Conservation (phyloP, 2,329 filamentous ascomycete genomes). For the Helicocarpus griseus region DNA sequence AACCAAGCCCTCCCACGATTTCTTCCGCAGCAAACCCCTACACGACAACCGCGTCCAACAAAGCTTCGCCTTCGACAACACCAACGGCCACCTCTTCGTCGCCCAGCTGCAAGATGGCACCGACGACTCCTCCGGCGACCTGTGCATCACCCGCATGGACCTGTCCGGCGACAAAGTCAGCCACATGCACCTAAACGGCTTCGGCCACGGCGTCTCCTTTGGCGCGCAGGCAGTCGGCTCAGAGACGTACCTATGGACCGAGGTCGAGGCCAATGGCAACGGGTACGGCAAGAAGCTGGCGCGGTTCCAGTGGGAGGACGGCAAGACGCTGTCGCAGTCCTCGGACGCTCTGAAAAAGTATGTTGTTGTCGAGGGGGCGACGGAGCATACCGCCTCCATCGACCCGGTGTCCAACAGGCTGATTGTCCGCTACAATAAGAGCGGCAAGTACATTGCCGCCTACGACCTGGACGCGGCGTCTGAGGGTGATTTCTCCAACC, state of each 20-base stretch:
- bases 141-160: slow-evolving; percentile 17
- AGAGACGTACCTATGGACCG: slow-evolving; percentile 16
- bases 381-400: slow-evolving; percentile 14
- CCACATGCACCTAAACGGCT: slow-evolving; percentile 15
- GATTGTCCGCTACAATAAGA: slow-evolving; percentile 13
- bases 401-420: slow-evolving; percentile 13
- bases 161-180: slow-evolving; percentile 15
- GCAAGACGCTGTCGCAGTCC: slow-evolving; percentile 8
- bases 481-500: slow-evolving; percentile 12
- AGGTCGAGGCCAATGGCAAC: slow-evolving; percentile 14
- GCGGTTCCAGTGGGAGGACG: slow-evolving; percentile 15
- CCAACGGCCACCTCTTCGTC: slow-evolving; percentile 16
- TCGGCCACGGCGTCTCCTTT: slow-evolving; percentile 16
- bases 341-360: slow-evolving; percentile 5
- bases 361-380: slow-evolving; percentile 9
- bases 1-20: slow-evolving; percentile 11
- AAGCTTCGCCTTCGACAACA: slow-evolving; percentile 18
- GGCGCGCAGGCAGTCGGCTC: slow-evolving; percentile 11
- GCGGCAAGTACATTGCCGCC: slow-evolving; percentile 13
- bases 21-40: slow-evolving; percentile 12
- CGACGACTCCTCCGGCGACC: slow-evolving; percentile 10
- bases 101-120: slow-evolving; percentile 13
- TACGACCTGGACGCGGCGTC: slow-evolving; percentile 12
- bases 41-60: slow-evolving; percentile 15
- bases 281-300: slow-evolving; percentile 16